Evolutionary conservation across 2,329 filamentous ascomycete species (phyloP).

Genomic region (Bipolaris cookei): DNA sequence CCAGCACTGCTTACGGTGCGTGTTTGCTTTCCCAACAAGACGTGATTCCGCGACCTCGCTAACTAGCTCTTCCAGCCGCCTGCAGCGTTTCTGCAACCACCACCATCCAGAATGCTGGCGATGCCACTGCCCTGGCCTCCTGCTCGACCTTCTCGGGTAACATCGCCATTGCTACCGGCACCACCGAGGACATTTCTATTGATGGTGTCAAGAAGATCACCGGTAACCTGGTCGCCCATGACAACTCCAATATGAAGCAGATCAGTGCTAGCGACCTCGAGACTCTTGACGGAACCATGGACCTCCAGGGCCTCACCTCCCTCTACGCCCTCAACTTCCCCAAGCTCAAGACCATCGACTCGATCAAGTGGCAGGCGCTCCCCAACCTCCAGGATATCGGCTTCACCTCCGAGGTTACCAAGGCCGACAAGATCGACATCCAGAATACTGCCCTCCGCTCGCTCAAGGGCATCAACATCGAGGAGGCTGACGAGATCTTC

Average conservation of each 20-base stretch:
- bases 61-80: slow-evolving; percentile 33
- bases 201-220: slow-evolving; percentile 66
- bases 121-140: slow-evolving; percentile 63
- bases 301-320: slow-evolving; percentile 69
- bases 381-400: slow-evolving; percentile 65
- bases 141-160: slow-evolving; percentile 75
- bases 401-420: slow-evolving; percentile 69
- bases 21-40: slow-evolving; percentile 9
- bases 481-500: slow-evolving; percentile 72
- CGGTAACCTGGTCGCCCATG: slow-evolving; percentile 59
- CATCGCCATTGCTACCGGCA: slow-evolving; percentile 66
- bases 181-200: slow-evolving; percentile 66
- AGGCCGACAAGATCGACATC: slow-evolving; percentile 73
- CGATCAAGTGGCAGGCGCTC: slow-evolving; percentile 75
- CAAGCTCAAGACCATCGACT: slow-evolving; percentile 67
- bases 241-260: slow-evolving; percentile 67
- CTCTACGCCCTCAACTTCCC: slow-evolving; percentile 73
- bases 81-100: slow-evolving; percentile 56
- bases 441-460: slow-evolving; percentile 83
- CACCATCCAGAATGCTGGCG: slow-evolving; percentile 66
- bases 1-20: slow-evolving; percentile 60
- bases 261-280: slow-evolving; percentile 67
- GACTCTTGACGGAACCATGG: slow-evolving; percentile 73
- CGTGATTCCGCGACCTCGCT: slow-evolving; percentile 16
- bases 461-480: slow-evolving; percentile 81